Evolutionary conservation across 2,329 filamentous ascomycete genomes (phyloP).

Genomic region (Stachybotrys chlorohalonatus): DNA sequence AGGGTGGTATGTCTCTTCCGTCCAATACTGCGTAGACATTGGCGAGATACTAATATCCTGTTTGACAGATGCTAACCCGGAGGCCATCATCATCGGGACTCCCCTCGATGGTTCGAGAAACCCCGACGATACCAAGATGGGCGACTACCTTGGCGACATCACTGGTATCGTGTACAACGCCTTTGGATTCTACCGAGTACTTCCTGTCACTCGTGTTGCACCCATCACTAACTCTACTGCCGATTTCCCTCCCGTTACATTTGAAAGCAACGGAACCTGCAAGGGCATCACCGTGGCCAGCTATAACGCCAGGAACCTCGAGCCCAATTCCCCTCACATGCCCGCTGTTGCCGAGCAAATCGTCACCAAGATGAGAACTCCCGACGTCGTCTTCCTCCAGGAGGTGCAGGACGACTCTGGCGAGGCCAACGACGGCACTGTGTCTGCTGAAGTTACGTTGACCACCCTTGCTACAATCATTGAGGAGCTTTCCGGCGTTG

Average conservation of each 20-base stretch:
- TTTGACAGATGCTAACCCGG: slow-evolving; percentile 54
- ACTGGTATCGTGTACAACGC: slow-evolving; percentile 58
- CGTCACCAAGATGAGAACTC: slow-evolving; percentile 51
- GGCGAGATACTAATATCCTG: not conserved
- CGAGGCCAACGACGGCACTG: slow-evolving; percentile 47
- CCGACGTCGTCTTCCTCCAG: slow-evolving; percentile 59
- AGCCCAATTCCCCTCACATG: slow-evolving; percentile 45
- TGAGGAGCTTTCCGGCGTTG: slow-evolving; percentile 33
- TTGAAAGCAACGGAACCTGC: slow-evolving; percentile 48
- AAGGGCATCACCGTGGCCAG: slow-evolving; percentile 52
- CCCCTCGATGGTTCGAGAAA: slow-evolving; percentile 59
- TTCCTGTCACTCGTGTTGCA: slow-evolving; percentile 50
- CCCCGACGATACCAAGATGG: slow-evolving; percentile 49
- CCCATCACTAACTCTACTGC: slow-evolving; percentile 35
- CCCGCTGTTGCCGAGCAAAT: slow-evolving; percentile 55
- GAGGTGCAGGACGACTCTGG: slow-evolving; percentile 63
- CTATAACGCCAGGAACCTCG: slow-evolving; percentile 65
- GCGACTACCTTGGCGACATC: slow-evolving; percentile 55
- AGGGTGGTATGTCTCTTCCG: slow-evolving; percentile 30
- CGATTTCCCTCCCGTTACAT: slow-evolving; percentile 39
- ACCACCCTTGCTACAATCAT: slow-evolving; percentile 45
- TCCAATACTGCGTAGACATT: not conserved
- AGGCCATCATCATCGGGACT: slow-evolving; percentile 54
- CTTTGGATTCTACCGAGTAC: slow-evolving; percentile 61
- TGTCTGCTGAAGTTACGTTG: slow-evolving; percentile 49